Conservation (phyloP, 225 moss, liverwort and hornwort genomes). For the Physcomitrellopsis africana region DNA sequence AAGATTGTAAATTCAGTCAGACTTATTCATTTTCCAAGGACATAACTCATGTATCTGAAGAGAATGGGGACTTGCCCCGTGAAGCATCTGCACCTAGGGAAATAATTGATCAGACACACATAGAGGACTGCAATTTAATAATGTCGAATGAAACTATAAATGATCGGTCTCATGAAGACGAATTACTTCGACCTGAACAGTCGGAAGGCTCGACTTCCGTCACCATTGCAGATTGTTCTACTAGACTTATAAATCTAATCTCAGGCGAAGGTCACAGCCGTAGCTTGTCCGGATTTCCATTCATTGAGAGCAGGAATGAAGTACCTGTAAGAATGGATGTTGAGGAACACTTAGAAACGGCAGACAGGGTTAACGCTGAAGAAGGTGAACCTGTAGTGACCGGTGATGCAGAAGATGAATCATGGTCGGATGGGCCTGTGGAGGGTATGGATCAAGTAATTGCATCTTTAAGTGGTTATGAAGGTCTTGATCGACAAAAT, state of each 20-base stretch:
- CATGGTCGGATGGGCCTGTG: conserved; percentile 56
- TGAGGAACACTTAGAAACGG: conserved; percentile 30
- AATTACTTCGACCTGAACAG: conserved; percentile 30
- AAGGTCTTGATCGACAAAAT: conserved; percentile 56
- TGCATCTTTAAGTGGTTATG: conserved; percentile 88
- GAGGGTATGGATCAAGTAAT: conserved; percentile 76
- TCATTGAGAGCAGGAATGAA: conserved; percentile 23
- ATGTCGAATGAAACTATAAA: conserved; percentile 37
- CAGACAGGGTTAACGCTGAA: conserved; percentile 28
- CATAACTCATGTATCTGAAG: conserved; percentile 15
- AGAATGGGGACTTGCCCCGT: conserved; percentile 9
- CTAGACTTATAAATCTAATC: conserved; percentile 15
- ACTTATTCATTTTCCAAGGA: conserved; percentile 15
- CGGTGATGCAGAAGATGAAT: conserved; percentile 26
- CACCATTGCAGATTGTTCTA: conserved; percentile 18
- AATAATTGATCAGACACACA: conserved; percentile 22
- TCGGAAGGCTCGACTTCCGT: conserved; percentile 12
- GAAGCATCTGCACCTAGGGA: conserved; percentile 21
- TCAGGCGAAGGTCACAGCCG: conserved; percentile 17
- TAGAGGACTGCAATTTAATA: conserved; percentile 27
- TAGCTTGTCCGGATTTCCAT: conserved; percentile 16
- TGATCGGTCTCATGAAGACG: conserved; percentile 11
- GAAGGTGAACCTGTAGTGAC: conserved; percentile 25
- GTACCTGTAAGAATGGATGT: conserved; percentile 10
- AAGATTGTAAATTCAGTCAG: conserved; percentile 21